Evolutionary conservation across 192 early-diverging fungal species (phyloP).

Genomic region (Linnemannia elongata): DNA sequence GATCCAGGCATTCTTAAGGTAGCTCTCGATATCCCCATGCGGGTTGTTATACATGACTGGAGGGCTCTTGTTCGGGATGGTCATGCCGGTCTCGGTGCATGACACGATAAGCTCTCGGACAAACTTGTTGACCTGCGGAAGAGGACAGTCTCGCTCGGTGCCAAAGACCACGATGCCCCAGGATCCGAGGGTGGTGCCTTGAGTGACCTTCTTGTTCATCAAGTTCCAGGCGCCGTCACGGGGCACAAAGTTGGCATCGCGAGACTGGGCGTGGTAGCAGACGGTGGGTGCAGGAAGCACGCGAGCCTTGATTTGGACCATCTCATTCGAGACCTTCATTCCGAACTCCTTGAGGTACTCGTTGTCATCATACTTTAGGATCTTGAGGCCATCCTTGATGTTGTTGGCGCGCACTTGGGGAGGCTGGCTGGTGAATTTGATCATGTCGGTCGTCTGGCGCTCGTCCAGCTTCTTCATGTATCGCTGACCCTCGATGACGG

Average conservation of each 20-base stretch:
- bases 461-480: conserved; percentile 88
- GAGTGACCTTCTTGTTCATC: conserved; percentile 81
- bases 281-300: conserved; percentile 85
- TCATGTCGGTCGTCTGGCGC: conserved; percentile 94
- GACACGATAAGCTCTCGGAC: conserved; percentile 79
- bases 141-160: conserved; percentile 64
- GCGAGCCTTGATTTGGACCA: conserved; percentile 78
- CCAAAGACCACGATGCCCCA: conserved; percentile 89
- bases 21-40: conserved; percentile 77
- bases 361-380: conserved; percentile 76
- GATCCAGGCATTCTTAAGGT: conserved; percentile 79
- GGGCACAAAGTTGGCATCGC: conserved; percentile 65
- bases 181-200: conserved; percentile 78
- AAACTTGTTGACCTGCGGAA: conserved; percentile 74
- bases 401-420: conserved; percentile 85
- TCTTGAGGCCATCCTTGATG: conserved; percentile 79
- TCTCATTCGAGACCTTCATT: conserved; percentile 75
- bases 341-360: conserved; percentile 85
- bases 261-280: conserved; percentile 66
- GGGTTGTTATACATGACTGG: conserved; percentile 67
- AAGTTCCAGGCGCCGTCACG: conserved; percentile 90
- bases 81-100: conserved; percentile 81
- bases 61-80: conserved; percentile 60
- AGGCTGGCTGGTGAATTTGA: conserved; percentile 89
- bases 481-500: conserved; percentile 85